Evolutionary conservation across 1,284 basidiomycete genomes (phyloP), one percentile per base, ranked within the genome.

Genomic region (Hemileia vastatrix): DNA sequence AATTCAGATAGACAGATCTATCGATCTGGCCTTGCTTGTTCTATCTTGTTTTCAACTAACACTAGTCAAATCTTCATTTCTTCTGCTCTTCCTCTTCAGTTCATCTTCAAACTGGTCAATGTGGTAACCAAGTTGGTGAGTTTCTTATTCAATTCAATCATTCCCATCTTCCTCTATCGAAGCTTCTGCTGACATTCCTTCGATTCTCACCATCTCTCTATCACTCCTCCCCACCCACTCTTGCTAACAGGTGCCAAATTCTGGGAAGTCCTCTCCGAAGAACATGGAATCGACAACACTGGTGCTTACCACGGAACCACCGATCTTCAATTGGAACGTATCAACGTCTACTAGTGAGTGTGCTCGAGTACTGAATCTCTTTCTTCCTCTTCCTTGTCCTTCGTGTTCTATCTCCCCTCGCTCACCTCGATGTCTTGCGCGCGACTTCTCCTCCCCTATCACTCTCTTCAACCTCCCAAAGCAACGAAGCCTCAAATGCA

Each of bases 261-360:
- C 72, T 76, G 74, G 74, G 74, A 76, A 69, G 74, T 75, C 45
- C 71, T 76, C 64, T 70, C 68, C 24, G 74, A 75, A 60, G 74
- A 76, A 67, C 74, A 76, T 66, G 74, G 72, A 52, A 72, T 76
- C 67, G 74, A 76, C 65, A 66, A 66, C 64, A 65, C 68, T 56
- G 74, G 74, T 56, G 68, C 68, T 67, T 97, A 96, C 84, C 86
- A 87, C 79, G 93, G 94, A 74, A 90, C 79, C 77, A 87, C 87
- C 77, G 92, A 96, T 79, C 84, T 90, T 71, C 94, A 97, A 81
- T 86, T 97, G 72, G 93, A 97, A 80, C 88, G 92, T 72, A 95
- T 96, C 81, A 88, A 87, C 73, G 90, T 93, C 69, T 93, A 93
- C 83, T 94, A 90, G 80, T 92, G 92, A 76, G 88, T 90, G 80